phyloP scores from a whole-genome alignment of 140 eudicot species.

The Flaveria floridana region DNA sequence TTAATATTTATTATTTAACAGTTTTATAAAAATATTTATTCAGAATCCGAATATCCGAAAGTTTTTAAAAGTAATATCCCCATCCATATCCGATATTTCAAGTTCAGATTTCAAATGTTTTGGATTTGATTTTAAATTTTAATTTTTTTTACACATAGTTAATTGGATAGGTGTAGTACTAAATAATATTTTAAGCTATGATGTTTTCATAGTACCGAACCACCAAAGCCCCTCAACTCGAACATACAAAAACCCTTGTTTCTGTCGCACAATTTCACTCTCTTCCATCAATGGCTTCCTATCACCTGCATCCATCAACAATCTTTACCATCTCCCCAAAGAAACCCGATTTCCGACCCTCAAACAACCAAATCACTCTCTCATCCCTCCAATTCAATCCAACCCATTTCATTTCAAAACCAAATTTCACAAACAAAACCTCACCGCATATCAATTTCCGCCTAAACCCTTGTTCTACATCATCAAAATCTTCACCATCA shows the following conservation, averaged over 20 bases:
- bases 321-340: slow-evolving; percentile 29
- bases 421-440: slow-evolving; percentile 18
- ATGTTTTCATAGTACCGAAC: slow-evolving; percentile 16
- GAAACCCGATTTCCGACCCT: slow-evolving; percentile 29
- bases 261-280: slow-evolving; percentile 20
- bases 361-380: slow-evolving; percentile 27
- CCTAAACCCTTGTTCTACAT: slow-evolving; percentile 23
- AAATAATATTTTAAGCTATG: neutral
- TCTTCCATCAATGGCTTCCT: slow-evolving; percentile 52
- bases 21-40: too few relatives aligned
- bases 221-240: slow-evolving; percentile 10
- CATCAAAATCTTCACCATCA: slow-evolving; percentile 27
- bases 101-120: too few relatives aligned
- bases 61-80: too few relatives aligned
- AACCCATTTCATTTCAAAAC: slow-evolving; percentile 29
- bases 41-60: too few relatives aligned
- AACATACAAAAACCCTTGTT: slow-evolving; percentile 16
- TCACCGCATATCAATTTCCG: slow-evolving; percentile 29
- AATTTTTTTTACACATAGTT: too few relatives aligned
- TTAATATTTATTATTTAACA: too few relatives aligned
- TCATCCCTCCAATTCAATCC: slow-evolving; percentile 25
- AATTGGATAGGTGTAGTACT: neutral
- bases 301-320: slow-evolving; percentile 38
- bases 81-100: too few relatives aligned
- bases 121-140: too few relatives aligned